A percentile compares a stretch with the other conserved stretches of the same genome.
These are phyloP conservation scores for Auricularia sp. DNA, from an alignment of 768 basidiomycete species.

Conservation along the genomic window DNA sequence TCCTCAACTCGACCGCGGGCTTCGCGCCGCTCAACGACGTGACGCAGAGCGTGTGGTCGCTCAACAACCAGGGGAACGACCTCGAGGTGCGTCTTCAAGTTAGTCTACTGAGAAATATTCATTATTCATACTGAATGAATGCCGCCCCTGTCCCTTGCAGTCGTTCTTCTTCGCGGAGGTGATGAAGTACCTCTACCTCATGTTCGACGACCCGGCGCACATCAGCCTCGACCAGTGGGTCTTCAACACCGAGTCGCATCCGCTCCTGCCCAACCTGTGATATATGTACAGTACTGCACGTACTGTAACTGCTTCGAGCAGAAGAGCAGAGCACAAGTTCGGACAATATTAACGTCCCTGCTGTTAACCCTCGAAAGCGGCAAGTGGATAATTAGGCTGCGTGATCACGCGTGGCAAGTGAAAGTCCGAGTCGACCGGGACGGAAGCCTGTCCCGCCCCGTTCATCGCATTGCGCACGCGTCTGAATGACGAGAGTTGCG, in stretches of 20 bases:
- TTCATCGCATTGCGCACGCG: no score
- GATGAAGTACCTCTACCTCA: slow-evolving; percentile 69
- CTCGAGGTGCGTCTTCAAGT: slow-evolving; percentile 30
- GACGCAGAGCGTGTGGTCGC: slow-evolving; percentile 28
- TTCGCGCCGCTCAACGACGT: slow-evolving; percentile 54
- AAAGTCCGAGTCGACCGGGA: no score
- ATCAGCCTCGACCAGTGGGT: slow-evolving; percentile 45
- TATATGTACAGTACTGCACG: no score
- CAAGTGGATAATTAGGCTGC: no score
- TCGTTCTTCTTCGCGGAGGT: slow-evolving; percentile 72
- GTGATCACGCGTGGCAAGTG: no score
- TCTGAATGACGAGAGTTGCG: no score
- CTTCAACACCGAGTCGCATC: slow-evolving; percentile 63
- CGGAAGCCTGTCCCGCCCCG: no score
- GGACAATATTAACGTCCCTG: no score
- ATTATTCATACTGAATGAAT: not conserved
- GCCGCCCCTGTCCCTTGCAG: slow-evolving; percentile 18
- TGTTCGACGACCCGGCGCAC: slow-evolving; percentile 58
- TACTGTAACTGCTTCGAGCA: no score
- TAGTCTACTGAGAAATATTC: slow-evolving; percentile 17
- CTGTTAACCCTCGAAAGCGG: no score
- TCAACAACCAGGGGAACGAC: slow-evolving; percentile 14
- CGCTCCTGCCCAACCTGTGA: slow-evolving; percentile 12
- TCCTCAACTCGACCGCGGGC: slow-evolving; percentile 10
- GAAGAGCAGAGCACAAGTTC: no score